Percentiles rank a stretch among this genome's conserved stretches.
phyloP scores from a whole-genome alignment of 2,329 filamentous ascomycete species.

The Claviceps africana region DNA sequence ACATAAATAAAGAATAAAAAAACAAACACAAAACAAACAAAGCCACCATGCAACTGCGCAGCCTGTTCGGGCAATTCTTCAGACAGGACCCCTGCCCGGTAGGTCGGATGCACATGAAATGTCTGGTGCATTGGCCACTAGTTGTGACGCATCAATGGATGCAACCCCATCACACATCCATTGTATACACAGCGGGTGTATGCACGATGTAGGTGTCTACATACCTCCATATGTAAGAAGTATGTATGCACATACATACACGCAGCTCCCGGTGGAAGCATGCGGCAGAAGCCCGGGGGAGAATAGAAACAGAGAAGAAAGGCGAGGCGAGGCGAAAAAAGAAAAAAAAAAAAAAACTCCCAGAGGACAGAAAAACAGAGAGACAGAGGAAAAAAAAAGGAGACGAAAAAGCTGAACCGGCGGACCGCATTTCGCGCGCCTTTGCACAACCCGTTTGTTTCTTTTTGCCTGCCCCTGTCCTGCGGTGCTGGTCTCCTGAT shows the following conservation, averaged over 20 bases:
- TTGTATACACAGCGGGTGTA: no score
- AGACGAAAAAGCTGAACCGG: not conserved
- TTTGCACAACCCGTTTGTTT: not conserved
- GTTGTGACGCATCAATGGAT: no score
- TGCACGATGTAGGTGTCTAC: no score
- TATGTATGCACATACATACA: no score
- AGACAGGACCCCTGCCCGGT: not conserved
- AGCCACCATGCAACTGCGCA: not conserved
- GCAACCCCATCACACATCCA: no score
- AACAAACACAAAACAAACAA: not conserved
- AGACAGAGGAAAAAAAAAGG: not conserved
- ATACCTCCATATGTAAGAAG: no score
- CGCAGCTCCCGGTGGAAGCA: not conserved
- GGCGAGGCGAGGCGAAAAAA: not conserved
- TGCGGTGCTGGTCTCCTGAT: not conserved
- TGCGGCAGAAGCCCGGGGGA: no score
- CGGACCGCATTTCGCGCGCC: not conserved
- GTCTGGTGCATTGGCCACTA: not conserved
- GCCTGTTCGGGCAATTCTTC: not conserved
- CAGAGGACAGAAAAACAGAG: not conserved
- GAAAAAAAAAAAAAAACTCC: not conserved
- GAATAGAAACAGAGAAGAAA: no score
- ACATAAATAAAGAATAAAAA: not conserved
- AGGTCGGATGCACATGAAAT: not conserved
- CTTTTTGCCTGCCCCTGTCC: not conserved